Evolutionary conservation across 2,329 filamentous ascomycete species (phyloP), one percentile per base, ranked within the genome.

Genomic region (Ophiocordyceps camponoti-floridani): DNA sequence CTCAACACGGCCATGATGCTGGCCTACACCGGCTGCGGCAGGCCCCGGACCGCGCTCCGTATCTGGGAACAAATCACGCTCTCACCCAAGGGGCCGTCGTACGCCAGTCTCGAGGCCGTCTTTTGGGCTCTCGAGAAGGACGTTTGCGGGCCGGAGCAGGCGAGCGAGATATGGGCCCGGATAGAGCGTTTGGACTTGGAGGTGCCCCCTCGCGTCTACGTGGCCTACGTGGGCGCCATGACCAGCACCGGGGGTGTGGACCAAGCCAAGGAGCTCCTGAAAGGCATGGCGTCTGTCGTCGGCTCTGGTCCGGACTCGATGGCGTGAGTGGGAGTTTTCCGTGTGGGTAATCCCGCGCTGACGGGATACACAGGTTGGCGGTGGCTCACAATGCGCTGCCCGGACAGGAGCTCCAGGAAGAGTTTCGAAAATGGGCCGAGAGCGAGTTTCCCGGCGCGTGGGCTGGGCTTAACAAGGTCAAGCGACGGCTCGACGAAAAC

Each of bases 1-100:
- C 67, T 96, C 2, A 77, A 82, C 53, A 96, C 94, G 54, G 78
- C 82, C 0, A 66, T 96, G 43, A 94, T 98, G 79, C 69, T 91
- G 12, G 88, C 85, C 0, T 89, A 94, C 56, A 76, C 78, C 1
- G 73, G 75, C 1, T 83, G 78, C 54, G 82, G 75, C 7, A 69
- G 78, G 50, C 69, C 81, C 0, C 62, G 71, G 28, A 73, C 74
- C 45, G 84, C 84, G 1, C 66, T 94, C 50, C 76, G 80, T 43
- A 85, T 86, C 56, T 96, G 88, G 86, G 69, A 77, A 45, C 77
- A 93, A 42, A 87, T 98, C 46, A 78, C 80, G n/a, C 73, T 76
- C 46, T 86, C 81, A 0, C 69, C 72, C n/a, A 88, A 96, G 60
- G 91, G 91, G 0, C 91, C 91, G 0, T 82, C 80, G 1, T 86